Evolutionary conservation across 768 basidiomycete genomes (phyloP), one percentile per base, ranked within the genome.

Genomic region (Mycena galopus): DNA sequence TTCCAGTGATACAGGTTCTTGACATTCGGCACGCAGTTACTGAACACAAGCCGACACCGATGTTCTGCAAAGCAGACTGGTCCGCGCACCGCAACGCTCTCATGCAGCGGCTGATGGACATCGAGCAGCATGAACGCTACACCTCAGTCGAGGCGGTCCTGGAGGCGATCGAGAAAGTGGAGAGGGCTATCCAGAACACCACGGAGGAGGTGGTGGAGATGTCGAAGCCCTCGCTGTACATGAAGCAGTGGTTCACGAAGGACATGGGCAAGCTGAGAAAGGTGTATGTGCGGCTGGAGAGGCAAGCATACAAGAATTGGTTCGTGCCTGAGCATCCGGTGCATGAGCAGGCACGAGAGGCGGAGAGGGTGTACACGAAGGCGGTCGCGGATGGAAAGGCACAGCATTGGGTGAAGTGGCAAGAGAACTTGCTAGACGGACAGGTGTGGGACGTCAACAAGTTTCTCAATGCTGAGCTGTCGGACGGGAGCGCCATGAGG

Each of bases 241-340:
- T 37, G 35, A 84, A 83, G 39, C 29, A 75, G 3, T 85, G 83
- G 85, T 86, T 80, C 81, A 77, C 64, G 14, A 60, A 71, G 19
- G 81, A 82, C 0, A 80, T 87, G 3, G 64, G 62, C 0, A 53
- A 73, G 0, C 30, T 75, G 35, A 75, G 76, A 10, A 74, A 64
- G 10, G 47, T 74, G 8, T 61, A 72, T 0, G 71, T 78, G 5
- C 68, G 73, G 56, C 47, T 80, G 19, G 69, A 75, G 62, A 68
- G 47, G n/a, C n/a, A n/a, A n/a, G n/a, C n/a, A n/a, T n/a, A n/a
- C n/a, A n/a, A n/a, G n/a, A n/a, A n/a, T n/a, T 64, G 76, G 35
- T 62, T 57, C 1, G 19, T 65, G 0, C 69, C 59, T 0, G 63
- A 77, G 1, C 81, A 84, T 76, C 79, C 77, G 0, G 35, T 68